Percentiles rank a stretch among this genome's conserved stretches.
These are phyloP conservation scores for Boletus rubescentipes DNA, from an alignment of 768 basidiomycete species.

Conservation along the genomic window DNA sequence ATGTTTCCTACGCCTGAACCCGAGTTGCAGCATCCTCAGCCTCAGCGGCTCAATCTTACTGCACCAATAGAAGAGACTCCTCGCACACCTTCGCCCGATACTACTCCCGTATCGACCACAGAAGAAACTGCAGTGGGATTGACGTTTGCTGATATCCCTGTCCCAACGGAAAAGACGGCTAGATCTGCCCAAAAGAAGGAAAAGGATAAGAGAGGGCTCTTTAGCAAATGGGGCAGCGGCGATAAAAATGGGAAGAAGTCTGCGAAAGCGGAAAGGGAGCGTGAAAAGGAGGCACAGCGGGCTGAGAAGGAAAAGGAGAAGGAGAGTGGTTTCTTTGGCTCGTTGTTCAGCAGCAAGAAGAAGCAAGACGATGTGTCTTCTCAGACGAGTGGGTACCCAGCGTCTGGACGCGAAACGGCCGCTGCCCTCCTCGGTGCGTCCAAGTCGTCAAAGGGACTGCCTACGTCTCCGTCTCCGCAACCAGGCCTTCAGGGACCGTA, in stretches of 20 bases:
- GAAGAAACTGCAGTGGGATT: conserved; percentile 28
- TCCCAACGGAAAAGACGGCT: conserved; percentile 15
- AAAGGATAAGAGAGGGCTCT: conserved; percentile 72
- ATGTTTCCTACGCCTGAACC: conserved; percentile 36
- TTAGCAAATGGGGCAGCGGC: conserved; percentile 57
- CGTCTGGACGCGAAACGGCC: conserved; percentile 81
- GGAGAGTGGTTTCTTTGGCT: conserved; percentile 87
- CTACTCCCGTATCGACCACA: conserved; percentile 25
- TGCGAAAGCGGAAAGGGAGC: conserved; percentile 42
- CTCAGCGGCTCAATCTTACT: conserved; percentile 47
- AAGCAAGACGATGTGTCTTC: conserved; percentile 74
- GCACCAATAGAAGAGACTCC: conserved; percentile 37
- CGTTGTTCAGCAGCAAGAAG: conserved; percentile 83
- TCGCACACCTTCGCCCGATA: conserved; percentile 62
- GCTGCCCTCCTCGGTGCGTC: conserved; percentile 83
- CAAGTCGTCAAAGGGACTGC: conserved; percentile 70
- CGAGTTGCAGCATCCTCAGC: conserved; percentile 65
- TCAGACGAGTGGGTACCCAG: conserved; percentile 32
- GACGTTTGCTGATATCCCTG: conserved; percentile 24
- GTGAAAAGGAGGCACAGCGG: conserved; percentile 46
- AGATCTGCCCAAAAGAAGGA: conserved; percentile 51
- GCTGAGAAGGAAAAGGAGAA: conserved; percentile 56
- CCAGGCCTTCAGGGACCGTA: conserved; percentile 42
- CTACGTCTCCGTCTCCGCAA: conserved; percentile 59
- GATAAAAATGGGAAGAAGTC: conserved; percentile 64